Evolutionary conservation across 1,139 yeast genomes (phyloP).

Genomic region (Kluyveromyces sp.): DNA sequence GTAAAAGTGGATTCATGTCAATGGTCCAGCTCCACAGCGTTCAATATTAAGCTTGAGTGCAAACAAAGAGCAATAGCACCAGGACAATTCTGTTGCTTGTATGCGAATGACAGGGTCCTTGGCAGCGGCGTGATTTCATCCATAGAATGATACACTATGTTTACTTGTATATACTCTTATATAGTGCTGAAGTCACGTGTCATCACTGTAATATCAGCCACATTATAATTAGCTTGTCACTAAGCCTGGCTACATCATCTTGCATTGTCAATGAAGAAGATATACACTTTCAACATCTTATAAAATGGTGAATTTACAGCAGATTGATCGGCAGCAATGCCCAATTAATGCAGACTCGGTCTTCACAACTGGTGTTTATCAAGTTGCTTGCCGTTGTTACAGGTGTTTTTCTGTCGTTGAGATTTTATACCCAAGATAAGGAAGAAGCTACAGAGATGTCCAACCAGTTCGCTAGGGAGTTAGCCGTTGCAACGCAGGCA

Average conservation of each 20-base stretch:
- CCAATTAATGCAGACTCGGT: not conserved
- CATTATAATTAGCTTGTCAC: not conserved
- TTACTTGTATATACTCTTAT: not conserved
- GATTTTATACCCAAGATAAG: not conserved
- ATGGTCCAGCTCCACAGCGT: slow-evolving; percentile 13
- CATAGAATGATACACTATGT: not conserved
- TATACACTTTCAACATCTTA: too few species aligned
- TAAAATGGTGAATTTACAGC: too few species aligned
- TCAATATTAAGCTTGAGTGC: slow-evolving; percentile 35
- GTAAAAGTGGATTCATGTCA: slow-evolving; percentile 24
- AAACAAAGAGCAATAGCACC: slow-evolving; percentile 74
- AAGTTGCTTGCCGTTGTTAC: not conserved
- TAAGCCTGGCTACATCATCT: too few species aligned
- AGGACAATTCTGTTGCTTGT: slow-evolving; percentile 79
- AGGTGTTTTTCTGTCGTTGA: not conserved
- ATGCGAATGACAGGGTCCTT: slow-evolving; percentile 56
- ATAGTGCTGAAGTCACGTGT: not conserved
- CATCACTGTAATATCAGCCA: not conserved
- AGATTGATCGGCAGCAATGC: too few species aligned
- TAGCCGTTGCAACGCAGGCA: slow-evolving; percentile 75
- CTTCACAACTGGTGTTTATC: not conserved
- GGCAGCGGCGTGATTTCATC: slow-evolving; percentile 62
- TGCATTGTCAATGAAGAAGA: too few species aligned
- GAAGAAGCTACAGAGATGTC: slow-evolving; percentile 18
- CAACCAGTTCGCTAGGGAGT: slow-evolving; percentile 43